Percentiles rank a stretch among this genome's conserved stretches.
Evolutionary conservation across 345 rosid genomes (phyloP).

Genomic region (Durio zibethinus): DNA sequence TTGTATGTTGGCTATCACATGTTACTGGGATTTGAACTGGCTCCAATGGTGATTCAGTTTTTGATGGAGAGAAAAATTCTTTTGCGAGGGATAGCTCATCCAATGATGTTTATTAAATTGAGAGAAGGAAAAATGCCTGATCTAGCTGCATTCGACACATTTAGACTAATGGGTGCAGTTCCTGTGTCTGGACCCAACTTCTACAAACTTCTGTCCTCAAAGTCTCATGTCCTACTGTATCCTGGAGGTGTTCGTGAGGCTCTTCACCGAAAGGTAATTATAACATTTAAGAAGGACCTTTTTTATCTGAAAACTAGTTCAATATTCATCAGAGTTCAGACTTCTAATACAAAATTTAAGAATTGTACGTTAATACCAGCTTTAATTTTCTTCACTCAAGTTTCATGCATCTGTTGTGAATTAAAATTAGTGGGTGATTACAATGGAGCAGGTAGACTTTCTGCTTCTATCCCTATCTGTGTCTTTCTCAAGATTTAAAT

Average conservation of each 20-base stretch:
- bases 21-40: conserved; percentile 48
- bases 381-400: background rate
- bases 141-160: conserved; percentile 30
- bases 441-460: background rate
- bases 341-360: background rate
- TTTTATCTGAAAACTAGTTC: background rate
- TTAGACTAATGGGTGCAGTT: conserved; percentile 61
- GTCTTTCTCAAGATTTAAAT: background rate
- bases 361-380: background rate
- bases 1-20: conserved; percentile 54
- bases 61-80: conserved; percentile 42
- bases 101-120: conserved; percentile 28
- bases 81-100: conserved; percentile 54
- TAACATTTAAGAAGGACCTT: conserved; percentile 11
- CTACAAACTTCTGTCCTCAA: conserved; percentile 58
- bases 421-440: background rate
- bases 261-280: conserved; percentile 53
- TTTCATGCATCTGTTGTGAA: background rate
- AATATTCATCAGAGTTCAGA: background rate
- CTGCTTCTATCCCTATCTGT: background rate
- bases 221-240: conserved; percentile 62
- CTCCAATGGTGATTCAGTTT: conserved; percentile 30
- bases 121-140: conserved; percentile 26
- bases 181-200: conserved; percentile 62
- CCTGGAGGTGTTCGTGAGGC: conserved; percentile 88